A percentile compares a stretch with the other conserved stretches of the same genome.
Evolutionary conservation across 495 filamentous ascomycete genomes (phyloP).

Genomic region (Mytilinidion resinicola): DNA sequence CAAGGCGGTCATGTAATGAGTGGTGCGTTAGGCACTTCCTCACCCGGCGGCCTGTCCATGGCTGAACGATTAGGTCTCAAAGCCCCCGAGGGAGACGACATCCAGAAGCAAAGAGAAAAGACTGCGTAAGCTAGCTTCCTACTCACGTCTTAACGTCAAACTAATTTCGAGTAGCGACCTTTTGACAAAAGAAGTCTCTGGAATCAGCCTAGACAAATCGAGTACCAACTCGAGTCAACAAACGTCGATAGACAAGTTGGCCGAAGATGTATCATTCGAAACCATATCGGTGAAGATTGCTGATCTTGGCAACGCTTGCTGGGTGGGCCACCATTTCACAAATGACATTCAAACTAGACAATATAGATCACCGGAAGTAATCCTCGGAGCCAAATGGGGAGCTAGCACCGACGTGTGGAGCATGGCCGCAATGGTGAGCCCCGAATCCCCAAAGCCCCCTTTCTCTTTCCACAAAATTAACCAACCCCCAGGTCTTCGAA

Average conservation of each 20-base stretch:
- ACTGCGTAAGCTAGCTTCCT: conserved; percentile 64
- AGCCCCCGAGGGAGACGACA: conserved; percentile 53
- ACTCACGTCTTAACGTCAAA: too few species aligned
- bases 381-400: conserved; percentile 94
- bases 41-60: conserved; percentile 46
- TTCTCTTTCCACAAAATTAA: neutral
- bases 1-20: conserved; percentile 41
- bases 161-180: conserved; percentile 57
- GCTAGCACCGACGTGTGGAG: conserved; percentile 99
- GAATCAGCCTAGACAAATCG: conserved; percentile 82
- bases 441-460: neutral
- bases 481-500: conserved; percentile 70
- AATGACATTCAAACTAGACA: conserved; percentile 99
- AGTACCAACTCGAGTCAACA: conserved; percentile 41
- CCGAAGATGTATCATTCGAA: conserved; percentile 53
- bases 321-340: conserved; percentile 98
- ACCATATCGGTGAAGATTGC: conserved; percentile 99
- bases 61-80: conserved; percentile 56
- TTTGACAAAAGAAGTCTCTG: conserved; percentile 84
- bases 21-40: conserved; percentile 38
- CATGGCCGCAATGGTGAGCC: conserved; percentile 93
- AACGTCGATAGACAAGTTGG: conserved; percentile 40
- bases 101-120: conserved; percentile 83
- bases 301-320: conserved; percentile 96
- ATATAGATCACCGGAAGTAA: conserved; percentile 95